These are phyloP conservation scores for Canariomyces notabilis DNA, from an alignment of 2,329 filamentous ascomycete genomes.

Conservation along the genomic window DNA sequence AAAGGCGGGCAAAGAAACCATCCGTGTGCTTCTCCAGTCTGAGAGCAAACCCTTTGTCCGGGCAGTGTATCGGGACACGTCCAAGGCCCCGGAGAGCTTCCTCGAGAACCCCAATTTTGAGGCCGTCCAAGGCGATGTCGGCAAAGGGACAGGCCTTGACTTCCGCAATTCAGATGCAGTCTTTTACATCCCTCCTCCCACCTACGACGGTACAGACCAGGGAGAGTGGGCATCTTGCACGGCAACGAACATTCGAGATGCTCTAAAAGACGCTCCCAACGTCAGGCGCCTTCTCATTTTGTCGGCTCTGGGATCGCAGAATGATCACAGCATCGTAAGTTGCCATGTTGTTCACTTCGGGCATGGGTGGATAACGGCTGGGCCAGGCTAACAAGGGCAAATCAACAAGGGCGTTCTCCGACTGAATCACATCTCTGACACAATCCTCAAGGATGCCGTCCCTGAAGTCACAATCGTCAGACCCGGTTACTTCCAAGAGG, in stretches of 20 bases:
- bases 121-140: neutral
- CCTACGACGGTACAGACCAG: slow-evolving; percentile 3
- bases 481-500: slow-evolving; percentile 1
- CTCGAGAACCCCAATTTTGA: slow-evolving; percentile 1
- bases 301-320: neutral
- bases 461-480: neutral
- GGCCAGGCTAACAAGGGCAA: no score
- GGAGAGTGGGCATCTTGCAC: slow-evolving; percentile 1
- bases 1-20: slow-evolving; percentile 5
- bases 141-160: neutral
- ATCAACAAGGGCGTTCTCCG: neutral
- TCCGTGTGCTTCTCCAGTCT: neutral
- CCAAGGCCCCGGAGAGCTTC: slow-evolving; percentile 1
- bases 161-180: neutral
- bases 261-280: neutral
- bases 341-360: neutral
- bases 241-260: neutral
- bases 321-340: neutral
- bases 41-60: neutral
- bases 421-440: slow-evolving; percentile 1
- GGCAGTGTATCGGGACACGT: slow-evolving; percentile 3
- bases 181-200: slow-evolving; percentile 7
- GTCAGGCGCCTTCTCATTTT: neutral
- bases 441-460: neutral
- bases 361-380: no score